Evolutionary conservation across 2,329 filamentous ascomycete species (phyloP).

Genomic region (Keithomyces neogunnii): DNA sequence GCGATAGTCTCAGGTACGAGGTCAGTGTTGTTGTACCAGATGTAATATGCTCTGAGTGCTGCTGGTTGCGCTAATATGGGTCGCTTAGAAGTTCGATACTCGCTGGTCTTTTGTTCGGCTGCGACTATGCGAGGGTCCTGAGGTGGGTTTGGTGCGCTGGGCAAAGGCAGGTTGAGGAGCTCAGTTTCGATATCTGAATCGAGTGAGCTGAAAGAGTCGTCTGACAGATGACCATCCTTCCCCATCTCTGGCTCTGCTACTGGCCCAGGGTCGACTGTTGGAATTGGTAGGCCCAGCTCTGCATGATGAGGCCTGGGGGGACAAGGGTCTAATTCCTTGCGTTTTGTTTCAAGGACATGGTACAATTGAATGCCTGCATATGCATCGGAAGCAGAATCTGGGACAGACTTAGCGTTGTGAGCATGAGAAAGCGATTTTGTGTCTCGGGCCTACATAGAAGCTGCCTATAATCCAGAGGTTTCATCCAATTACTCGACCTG

Average conservation of each 20-base stretch:
- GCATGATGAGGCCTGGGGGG: conserved; percentile 63
- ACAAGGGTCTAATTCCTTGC: conserved; percentile 55
- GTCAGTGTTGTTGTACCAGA: conserved; percentile 50
- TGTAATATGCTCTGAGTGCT: conserved; percentile 49
- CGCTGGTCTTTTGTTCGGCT: conserved; percentile 30
- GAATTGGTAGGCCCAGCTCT: conserved; percentile 59
- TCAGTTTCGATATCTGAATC: not conserved
- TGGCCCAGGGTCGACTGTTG: conserved; percentile 24
- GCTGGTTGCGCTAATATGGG: conserved; percentile 17
- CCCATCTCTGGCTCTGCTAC: not conserved
- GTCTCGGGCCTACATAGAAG: conserved; percentile 51
- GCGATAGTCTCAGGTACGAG: conserved; percentile 43
- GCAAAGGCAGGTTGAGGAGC: not conserved
- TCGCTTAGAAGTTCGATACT: conserved; percentile 25
- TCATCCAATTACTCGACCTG: conserved; percentile 67
- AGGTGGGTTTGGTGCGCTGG: not conserved
- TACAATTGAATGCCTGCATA: conserved; percentile 73
- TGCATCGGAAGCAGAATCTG: conserved; percentile 73
- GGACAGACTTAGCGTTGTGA: not conserved
- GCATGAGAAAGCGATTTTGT: not conserved
- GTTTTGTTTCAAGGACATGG: conserved; percentile 59
- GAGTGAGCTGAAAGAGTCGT: not conserved
- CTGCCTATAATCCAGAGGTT: conserved; percentile 53
- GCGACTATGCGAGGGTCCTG: conserved; percentile 33
- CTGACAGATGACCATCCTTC: conserved; percentile 9